Base-by-base conservation (phyloP, 192 early-diverging fungal genomes). In the Fimicolochytrium jonesii region DNA sequence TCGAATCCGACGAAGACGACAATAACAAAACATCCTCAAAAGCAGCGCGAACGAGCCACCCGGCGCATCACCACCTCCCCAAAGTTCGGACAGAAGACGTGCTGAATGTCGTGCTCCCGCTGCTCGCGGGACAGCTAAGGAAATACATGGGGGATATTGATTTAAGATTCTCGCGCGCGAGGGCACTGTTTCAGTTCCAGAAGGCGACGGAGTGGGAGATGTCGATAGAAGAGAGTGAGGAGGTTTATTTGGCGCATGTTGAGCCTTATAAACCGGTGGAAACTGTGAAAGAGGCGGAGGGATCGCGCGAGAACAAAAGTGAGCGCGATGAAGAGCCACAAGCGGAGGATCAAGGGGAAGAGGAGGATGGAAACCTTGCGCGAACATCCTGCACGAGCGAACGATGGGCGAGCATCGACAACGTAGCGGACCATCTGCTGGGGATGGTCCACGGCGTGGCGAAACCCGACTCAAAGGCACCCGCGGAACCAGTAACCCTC, bases 131-230 rank as follows among this genome's bases (percentile, higher is more conserved):
- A 20, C 22, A 57, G 23, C 42, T 66, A 4, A 42, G 39, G 15
- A 35, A 66, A 23, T 32, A 66, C 32, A 37, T 58, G 53, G 45
- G 45, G 9, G 43, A 32, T 49, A 23, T 46, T 4, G 45, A 66
- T 18, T 18, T 66, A 22, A 29, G 28, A n/a, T 68, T 68, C 33
- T 53, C 33, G 18, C 26, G 35, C 22, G 66, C 56, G 4, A 48
- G 39, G 26, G 66, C 66, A 11, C 43, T 61, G 52, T 68, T 68
- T 62, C 58, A 68, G 41, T 68, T 68, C 25, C 28, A 59, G 32
- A 68, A 61, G 50, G 66, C 49, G 3, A 68, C 66, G 0, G 66
- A 68, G 37, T 68, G 66, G 66, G 66, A 68, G 35, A 68, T 68
- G 66, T 26, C 57, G 6, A 64, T 68, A 13, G 43, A 22, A 2